These are phyloP conservation scores for Lachnellula subtilissima DNA, from an alignment of 2,329 filamentous ascomycete species.

Conservation along the genomic window DNA sequence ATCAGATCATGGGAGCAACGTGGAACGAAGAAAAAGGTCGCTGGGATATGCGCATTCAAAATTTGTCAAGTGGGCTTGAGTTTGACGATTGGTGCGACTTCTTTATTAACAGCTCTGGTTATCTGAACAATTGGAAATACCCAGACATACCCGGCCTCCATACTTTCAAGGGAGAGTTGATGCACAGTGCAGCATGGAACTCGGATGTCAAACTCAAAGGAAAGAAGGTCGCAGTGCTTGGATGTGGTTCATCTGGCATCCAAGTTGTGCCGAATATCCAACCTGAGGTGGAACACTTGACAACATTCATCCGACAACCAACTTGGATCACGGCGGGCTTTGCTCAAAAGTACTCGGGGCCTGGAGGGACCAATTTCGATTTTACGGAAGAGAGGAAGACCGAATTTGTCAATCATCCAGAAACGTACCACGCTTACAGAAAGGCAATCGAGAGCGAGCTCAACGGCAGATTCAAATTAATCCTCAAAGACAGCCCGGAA, in stretches of 20 bases:
- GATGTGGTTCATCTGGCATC: slow-evolving; percentile 36
- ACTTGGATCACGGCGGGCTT: slow-evolving; percentile 39
- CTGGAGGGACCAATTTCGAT: slow-evolving; percentile 30
- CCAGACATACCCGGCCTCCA: slow-evolving; percentile 27
- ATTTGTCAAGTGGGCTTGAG: slow-evolving; percentile 30
- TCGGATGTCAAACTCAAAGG: slow-evolving; percentile 24
- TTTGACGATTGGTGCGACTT: slow-evolving; percentile 23
- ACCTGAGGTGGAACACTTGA: slow-evolving; percentile 39
- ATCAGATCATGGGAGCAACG: slow-evolving; percentile 40
- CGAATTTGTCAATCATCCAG: slow-evolving; percentile 34
- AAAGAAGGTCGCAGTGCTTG: slow-evolving; percentile 35
- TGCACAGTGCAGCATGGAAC: slow-evolving; percentile 39
- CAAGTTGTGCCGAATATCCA: slow-evolving; percentile 36
- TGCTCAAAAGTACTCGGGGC: slow-evolving; percentile 40
- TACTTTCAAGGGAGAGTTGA: slow-evolving; percentile 30
- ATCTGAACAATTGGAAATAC: slow-evolving; percentile 27
- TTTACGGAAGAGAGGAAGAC: too few species aligned
- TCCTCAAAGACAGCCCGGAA: too few species aligned
- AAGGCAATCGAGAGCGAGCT: too few species aligned
- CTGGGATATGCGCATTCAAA: slow-evolving; percentile 43
- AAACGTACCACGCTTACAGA: too few species aligned
- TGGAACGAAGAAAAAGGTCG: slow-evolving; percentile 45
- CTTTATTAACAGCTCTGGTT: slow-evolving; percentile 20
- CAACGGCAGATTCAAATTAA: too few species aligned
- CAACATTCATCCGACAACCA: slow-evolving; percentile 46